These are phyloP conservation scores for Pyrenophora seminiperda DNA, from an alignment of 2,329 filamentous ascomycete species.

Conservation along the genomic window DNA sequence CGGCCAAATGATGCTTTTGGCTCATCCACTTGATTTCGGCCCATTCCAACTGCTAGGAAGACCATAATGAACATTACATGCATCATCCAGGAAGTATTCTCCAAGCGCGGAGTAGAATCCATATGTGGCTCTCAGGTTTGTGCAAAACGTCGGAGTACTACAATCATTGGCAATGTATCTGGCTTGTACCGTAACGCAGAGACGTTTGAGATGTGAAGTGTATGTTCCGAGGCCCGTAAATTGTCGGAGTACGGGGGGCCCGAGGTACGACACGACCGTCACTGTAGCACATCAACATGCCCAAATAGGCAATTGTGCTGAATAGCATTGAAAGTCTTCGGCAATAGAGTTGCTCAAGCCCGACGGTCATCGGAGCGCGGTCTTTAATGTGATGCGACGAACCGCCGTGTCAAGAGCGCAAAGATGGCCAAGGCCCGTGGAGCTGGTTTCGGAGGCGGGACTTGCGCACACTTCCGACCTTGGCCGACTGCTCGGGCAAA, in stretches of 20 bases:
- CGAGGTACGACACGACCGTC: background rate
- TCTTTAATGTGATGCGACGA: slow-evolving; percentile 1
- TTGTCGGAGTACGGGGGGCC: slow-evolving; percentile 4
- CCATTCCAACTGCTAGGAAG: background rate
- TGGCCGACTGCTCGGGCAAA: no score
- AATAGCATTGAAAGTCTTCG: slow-evolving; percentile 9
- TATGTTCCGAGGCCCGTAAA: background rate
- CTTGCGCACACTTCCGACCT: no score
- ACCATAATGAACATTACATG: slow-evolving; percentile 2
- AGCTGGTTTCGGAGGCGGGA: no score
- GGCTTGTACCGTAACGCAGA: no score
- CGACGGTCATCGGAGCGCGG: slow-evolving; percentile 9
- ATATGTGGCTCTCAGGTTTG: slow-evolving; percentile 8
- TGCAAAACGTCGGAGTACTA: no score
- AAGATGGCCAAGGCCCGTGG: no score
- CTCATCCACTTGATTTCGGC: slow-evolving; percentile 31
- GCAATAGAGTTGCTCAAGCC: slow-evolving; percentile 2
- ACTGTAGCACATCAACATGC: background rate
- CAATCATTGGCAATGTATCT: no score
- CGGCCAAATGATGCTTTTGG: slow-evolving; percentile 24
- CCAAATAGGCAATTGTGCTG: slow-evolving; percentile 1
- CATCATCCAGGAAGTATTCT: slow-evolving; percentile 17
- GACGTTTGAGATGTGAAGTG: no score
- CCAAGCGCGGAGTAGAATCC: slow-evolving; percentile 25
- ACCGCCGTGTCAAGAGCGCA: no score